Evolutionary conservation across 2,329 filamentous ascomycete genomes (phyloP), one percentile per base, ranked within the genome.

Genomic region (Clonostachys rosea): DNA sequence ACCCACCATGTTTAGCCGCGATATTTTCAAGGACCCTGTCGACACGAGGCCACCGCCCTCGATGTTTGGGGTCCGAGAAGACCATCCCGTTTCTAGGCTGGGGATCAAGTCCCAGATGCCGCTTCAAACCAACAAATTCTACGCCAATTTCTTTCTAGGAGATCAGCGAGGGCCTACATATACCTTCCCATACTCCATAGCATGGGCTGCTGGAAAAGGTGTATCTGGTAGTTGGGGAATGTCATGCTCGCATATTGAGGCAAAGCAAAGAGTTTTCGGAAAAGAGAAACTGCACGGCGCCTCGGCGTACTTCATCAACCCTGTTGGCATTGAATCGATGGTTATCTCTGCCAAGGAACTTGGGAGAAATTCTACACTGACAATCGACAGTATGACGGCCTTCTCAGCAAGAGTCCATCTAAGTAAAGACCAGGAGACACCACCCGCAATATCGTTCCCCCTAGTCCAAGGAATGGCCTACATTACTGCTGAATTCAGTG

Each of bases 381-480:
- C 77, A 0, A 73, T 63, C 13, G 73, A 79, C 62, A 70, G 66
- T 54, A 64, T 77, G 53, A 84, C 72, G 48, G 80, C 73, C 45
- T 85, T 73, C 59, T 87, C 72, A 35, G 78, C 69, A 13, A 83
- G 89, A 52, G 81, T 90, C 42, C 85, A 87, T 41, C 71, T 97
- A 34, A 76, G 71, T 44, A 73, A 76, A 4, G 69, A 73, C 18
- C 59, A 64, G n/a, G 70, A 71, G 4, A 74, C 76, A 8, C 63
- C 72, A 2, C 78, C 86, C 1, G 73, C 78, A 2, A 76, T 97
- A 17, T 85, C 81, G 0, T 90, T 95, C 53, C 91, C 91, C 0
- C 61, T 96, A 8, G 83, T 95, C 0, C 92, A 97, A 60, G 94
- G 94, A 11, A 94, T 95, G 83, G 86, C 82, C 0, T 95, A 91